Evolutionary conservation across 257 asterid species (phyloP).

Genomic region (Solanum clarkiae): DNA sequence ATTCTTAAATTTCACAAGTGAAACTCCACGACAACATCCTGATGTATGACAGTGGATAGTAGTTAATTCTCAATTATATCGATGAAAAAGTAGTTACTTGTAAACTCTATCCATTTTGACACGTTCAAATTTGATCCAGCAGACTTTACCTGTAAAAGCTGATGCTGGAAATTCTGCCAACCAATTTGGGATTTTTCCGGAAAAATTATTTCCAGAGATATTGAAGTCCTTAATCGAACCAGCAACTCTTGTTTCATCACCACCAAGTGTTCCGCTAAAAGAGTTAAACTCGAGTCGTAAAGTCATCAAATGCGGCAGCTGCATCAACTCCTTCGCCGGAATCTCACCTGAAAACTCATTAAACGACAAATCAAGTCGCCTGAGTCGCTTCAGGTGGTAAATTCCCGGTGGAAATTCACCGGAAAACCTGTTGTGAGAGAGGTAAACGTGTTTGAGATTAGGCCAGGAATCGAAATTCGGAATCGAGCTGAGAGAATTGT

Average conservation of each 20-base stretch:
- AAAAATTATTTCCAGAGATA: conserved; percentile 11
- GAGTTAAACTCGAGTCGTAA: conserved; percentile 20
- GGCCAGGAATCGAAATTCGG: conserved; percentile 13
- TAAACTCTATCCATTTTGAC: neutral
- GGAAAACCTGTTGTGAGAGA: conserved; percentile 20
- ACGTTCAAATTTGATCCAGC: neutral
- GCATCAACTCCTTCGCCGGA: conserved; percentile 14
- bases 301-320: conserved; percentile 19
- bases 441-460: conserved; percentile 15
- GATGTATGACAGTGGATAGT: neutral
- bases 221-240: conserved; percentile 6
- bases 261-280: conserved; percentile 8
- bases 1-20: neutral
- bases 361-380: conserved; percentile 20
- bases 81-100: neutral
- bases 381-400: conserved; percentile 3
- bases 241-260: neutral
- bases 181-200: conserved; percentile 16
- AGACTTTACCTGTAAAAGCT: neutral
- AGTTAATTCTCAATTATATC: neutral
- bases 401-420: conserved; percentile 14
- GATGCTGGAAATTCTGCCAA: conserved; percentile 17
- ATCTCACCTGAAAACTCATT: conserved; percentile 14
- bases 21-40: neutral
- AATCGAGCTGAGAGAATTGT: conserved; percentile 12